Percentiles rank a stretch among this genome's conserved stretches.
These are phyloP conservation scores for Candida ascalaphidarum DNA, from an alignment of 805 yeast genomes.

Conservation along the genomic window DNA sequence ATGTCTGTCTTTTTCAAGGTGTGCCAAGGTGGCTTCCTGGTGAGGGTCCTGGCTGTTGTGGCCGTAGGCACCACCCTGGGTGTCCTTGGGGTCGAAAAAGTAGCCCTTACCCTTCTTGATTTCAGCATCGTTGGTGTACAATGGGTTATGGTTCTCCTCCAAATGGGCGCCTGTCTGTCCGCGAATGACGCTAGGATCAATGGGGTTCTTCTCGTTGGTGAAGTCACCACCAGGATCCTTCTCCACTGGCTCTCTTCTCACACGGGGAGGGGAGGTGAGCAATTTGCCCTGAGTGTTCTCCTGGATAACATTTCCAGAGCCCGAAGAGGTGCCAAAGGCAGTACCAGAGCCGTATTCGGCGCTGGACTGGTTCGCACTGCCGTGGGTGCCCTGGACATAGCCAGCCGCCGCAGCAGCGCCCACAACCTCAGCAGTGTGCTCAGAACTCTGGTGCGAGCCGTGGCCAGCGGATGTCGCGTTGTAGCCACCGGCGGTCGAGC, in stretches of 20 bases:
- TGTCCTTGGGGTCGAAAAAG: slow-evolving; percentile 26
- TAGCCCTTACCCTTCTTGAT: slow-evolving; percentile 19
- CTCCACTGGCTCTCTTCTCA: slow-evolving; percentile 19
- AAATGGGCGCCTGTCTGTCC: slow-evolving; percentile 3
- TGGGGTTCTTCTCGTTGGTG: slow-evolving; percentile 22
- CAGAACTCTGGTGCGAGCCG: too few species aligned
- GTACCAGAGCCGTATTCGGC: too few species aligned
- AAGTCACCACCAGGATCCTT: slow-evolving; percentile 23
- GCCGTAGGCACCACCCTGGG: slow-evolving; percentile 23
- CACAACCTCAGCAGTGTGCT: too few species aligned
- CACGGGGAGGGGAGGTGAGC: slow-evolving; percentile 20
- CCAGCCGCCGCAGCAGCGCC: too few species aligned
- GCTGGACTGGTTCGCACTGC: too few species aligned
- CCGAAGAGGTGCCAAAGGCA: too few species aligned
- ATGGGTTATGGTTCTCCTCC: slow-evolving; percentile 14
- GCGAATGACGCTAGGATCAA: slow-evolving; percentile 12
- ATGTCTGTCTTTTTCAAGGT: slow-evolving; percentile 7
- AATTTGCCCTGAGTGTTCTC: slow-evolving; percentile 14
- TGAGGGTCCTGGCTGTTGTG: slow-evolving; percentile 3
- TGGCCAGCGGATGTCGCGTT: too few species aligned
- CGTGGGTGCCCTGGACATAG: too few species aligned
- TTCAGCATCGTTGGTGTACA: slow-evolving; percentile 21
- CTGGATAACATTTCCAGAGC: not conserved
- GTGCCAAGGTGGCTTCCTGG: slow-evolving; percentile 18
- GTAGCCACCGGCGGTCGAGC: too few species aligned